Base-by-base conservation (phyloP, 2,329 filamentous ascomycete genomes). In the Colletotrichum filicis region DNA sequence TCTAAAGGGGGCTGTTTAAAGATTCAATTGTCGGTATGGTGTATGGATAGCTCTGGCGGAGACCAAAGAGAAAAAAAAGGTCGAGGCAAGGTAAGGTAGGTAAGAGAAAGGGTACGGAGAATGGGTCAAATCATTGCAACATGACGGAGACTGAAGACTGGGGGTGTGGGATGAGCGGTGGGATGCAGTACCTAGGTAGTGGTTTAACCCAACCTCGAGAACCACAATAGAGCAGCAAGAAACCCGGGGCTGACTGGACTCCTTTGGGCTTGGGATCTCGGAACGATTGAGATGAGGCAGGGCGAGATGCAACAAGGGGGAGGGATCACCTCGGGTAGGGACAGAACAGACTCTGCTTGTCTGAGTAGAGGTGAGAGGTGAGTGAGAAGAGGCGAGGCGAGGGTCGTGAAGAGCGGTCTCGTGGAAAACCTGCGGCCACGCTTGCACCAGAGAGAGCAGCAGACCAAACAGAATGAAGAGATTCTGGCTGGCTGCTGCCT, bases 381-480 rank as follows among this genome's bases (percentile, higher is more conserved):
- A 55, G 57, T 37, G 65, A 46, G 26, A 42, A 42, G 58, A 42
- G 64, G 30, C 32, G 64, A 55, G 58, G 58, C 52, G 65, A 66
- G 68, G 59, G 35, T 26, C 16, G 26, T 64, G 60, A 69, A 72
- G 60, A 35, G 66, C 71, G 66, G 71, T 73, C 70, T 69, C 66
- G 66, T 73, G 60, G 42, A 49, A 68, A 56, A 26, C 42, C 56
- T 60, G 66, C 49, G 46, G 60, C 71, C 61, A 11, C 19, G 46
- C 49, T 71, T 57, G 56, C 56, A 57, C 7, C 59, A 56, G 32
- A 32, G 53, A 42, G 37, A 42, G 42, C 42, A 49, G 19, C 6
- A 49, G 42, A 49, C 42, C 42, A 49, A 49, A 49, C 42, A 49
- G 42, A 49, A 9, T n/a, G 19, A 49, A 49, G 42, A n/a, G 42